A percentile compares a stretch with the other conserved stretches of the same genome.
Conservation (phyloP, 2,329 filamentous ascomycete species). For the Lachnellula cervina region DNA sequence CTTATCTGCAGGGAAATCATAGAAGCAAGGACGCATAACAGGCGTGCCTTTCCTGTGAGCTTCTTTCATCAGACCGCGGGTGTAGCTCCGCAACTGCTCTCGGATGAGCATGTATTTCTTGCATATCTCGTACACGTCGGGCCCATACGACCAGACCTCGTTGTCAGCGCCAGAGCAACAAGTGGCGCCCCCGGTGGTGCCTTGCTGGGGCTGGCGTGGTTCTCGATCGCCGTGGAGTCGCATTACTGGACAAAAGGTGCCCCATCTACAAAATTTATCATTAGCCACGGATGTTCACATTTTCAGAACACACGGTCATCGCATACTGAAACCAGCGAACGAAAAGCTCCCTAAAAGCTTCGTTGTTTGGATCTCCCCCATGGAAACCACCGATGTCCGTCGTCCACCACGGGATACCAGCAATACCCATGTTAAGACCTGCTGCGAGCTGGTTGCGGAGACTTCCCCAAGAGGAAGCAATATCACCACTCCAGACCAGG, state of each 20-base stretch:
- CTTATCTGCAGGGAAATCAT: conserved; percentile 55
- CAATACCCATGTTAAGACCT: conserved; percentile 60
- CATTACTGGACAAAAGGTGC: conserved; percentile 62
- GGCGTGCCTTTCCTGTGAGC: conserved; percentile 57
- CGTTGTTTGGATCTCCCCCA: conserved; percentile 53
- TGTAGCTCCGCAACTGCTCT: conserved; percentile 55
- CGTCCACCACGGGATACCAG: conserved; percentile 64
- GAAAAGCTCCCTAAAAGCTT: conserved; percentile 56
- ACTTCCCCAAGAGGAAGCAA: conserved; percentile 57
- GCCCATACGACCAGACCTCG: conserved; percentile 63
- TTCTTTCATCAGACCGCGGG: conserved; percentile 51
- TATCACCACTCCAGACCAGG: conserved; percentile 63
- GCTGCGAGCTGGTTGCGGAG: conserved; percentile 57
- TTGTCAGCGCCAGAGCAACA: conserved; percentile 45
- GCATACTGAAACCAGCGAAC: conserved; percentile 58
- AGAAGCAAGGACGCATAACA: conserved; percentile 59
- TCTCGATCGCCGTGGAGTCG: conserved; percentile 62
- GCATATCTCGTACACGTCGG: conserved; percentile 55
- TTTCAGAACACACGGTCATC: too few species aligned
- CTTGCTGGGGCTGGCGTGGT: conserved; percentile 44
- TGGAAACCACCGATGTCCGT: conserved; percentile 69
- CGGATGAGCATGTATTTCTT: conserved; percentile 54
- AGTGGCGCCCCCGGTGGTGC: conserved; percentile 15
- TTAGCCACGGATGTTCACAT: too few species aligned
- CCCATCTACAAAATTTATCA: conserved; percentile 40